These are phyloP conservation scores for Prunus dulcis DNA, from an alignment of 306 rosid genomes.

Conservation along the genomic window DNA sequence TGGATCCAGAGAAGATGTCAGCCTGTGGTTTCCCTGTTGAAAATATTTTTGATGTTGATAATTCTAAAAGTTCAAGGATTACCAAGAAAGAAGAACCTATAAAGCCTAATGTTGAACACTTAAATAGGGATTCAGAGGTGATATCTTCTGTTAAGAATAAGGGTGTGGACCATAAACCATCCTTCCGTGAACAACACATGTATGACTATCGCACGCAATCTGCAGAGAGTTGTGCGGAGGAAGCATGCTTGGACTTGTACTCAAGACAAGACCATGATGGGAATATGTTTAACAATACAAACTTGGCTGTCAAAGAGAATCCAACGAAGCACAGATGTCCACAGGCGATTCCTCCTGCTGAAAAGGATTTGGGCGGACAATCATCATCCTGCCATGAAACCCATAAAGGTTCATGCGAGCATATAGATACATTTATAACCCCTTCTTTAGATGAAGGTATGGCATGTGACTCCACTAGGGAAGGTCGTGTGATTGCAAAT, in stretches of 20 bases:
- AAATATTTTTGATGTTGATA: conserved; percentile 28
- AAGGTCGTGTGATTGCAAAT: conserved; percentile 37
- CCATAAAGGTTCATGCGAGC: conserved; percentile 21
- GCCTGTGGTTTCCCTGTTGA: conserved; percentile 31
- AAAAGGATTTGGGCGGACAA: conserved; percentile 21
- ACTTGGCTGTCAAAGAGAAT: conserved; percentile 25
- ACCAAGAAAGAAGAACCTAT: conserved; percentile 30
- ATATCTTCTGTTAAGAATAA: conserved; percentile 16
- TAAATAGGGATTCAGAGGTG: conserved; percentile 30
- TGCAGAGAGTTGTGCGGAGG: conserved; percentile 30
- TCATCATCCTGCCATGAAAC: conserved; percentile 34
- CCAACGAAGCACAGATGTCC: conserved; percentile 10
- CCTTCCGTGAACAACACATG: conserved; percentile 18
- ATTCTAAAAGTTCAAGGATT: conserved; percentile 26
- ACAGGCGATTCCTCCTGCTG: conserved; percentile 5
- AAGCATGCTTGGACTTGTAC: conserved; percentile 22
- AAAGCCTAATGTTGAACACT: conserved; percentile 20
- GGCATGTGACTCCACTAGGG: conserved; percentile 18
- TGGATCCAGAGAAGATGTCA: conserved; percentile 33
- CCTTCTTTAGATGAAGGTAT: conserved; percentile 27
- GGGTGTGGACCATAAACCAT: conserved; percentile 19
- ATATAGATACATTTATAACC: conserved; percentile 22
- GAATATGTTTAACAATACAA: conserved; percentile 15
- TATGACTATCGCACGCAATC: conserved; percentile 22
- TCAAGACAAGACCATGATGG: conserved; percentile 27